Percentiles rank a stretch among this genome's conserved stretches.
Conservation (phyloP, 495 filamentous ascomycete species). For the Talaromyces adpressus region DNA sequence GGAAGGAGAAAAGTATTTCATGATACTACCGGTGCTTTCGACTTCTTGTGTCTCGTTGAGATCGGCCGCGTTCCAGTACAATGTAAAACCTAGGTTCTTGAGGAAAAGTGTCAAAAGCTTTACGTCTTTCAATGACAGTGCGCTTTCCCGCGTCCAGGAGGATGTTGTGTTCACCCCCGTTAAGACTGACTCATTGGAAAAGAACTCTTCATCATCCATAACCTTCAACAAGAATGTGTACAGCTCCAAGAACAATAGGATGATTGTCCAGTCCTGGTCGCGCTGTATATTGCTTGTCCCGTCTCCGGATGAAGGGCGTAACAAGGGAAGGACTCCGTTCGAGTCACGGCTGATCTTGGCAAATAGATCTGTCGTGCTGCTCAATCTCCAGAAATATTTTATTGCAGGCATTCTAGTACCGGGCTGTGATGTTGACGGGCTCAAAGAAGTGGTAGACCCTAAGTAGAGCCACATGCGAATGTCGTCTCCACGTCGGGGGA, state of each 20-base stretch:
- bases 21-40: conserved; percentile 42
- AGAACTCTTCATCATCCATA: conserved; percentile 77
- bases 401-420: conserved; percentile 57
- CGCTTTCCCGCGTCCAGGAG: conserved; percentile 56
- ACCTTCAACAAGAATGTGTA: conserved; percentile 88
- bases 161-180: conserved; percentile 25
- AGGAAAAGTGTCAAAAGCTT: conserved; percentile 74
- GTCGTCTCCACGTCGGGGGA: conserved; percentile 76
- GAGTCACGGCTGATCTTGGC: conserved; percentile 54
- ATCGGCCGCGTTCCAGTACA: conserved; percentile 77
- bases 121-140: conserved; percentile 62
- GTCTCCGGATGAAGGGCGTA: conserved; percentile 34
- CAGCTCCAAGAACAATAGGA: conserved; percentile 87
- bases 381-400: conserved; percentile 83
- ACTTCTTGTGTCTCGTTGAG: conserved; percentile 47
- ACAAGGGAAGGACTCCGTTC: conserved; percentile 44
- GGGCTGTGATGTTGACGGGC: conserved; percentile 25
- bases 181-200: conserved; percentile 33
- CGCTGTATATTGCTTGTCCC: conserved; percentile 17
- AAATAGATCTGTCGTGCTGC: conserved; percentile 61
- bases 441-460: conserved; percentile 53
- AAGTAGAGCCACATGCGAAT: conserved; percentile 94
- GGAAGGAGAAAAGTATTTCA: conserved; percentile 46
- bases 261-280: conserved; percentile 78
- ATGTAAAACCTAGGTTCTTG: conserved; percentile 84